Conservation (phyloP, 75 land plant species). For the Chamaecyparis obtusa region DNA sequence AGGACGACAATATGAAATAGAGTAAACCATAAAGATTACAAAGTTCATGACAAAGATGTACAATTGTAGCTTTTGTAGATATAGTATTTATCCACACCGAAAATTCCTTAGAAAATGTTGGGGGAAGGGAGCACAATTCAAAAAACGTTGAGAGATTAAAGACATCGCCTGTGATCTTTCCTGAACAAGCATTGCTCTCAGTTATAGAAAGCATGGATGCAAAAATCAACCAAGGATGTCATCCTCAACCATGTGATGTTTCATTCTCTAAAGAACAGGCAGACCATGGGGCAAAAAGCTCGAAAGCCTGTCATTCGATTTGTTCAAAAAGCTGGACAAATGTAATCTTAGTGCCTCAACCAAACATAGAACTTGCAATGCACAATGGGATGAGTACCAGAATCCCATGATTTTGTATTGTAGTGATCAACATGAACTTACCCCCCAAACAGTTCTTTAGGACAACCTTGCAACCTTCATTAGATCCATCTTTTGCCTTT, state of each 20-base stretch:
- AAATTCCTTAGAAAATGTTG: too few relatives aligned
- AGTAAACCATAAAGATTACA: not conserved
- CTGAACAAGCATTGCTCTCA: too few relatives aligned
- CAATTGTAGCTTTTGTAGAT: too few relatives aligned
- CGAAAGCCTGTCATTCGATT: not conserved
- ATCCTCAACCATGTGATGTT: too few relatives aligned
- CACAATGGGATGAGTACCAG: not conserved
- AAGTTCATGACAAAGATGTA: too few relatives aligned
- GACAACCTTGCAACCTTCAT: not conserved
- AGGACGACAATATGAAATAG: not conserved
- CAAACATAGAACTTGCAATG: not conserved
- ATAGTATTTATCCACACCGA: too few relatives aligned
- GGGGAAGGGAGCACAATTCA: too few relatives aligned
- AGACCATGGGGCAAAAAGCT: not conserved
- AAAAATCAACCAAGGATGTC: too few relatives aligned
- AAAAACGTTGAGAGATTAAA: too few relatives aligned
- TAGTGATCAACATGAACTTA: not conserved
- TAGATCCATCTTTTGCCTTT: not conserved
- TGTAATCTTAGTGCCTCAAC: not conserved
- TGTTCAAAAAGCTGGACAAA: not conserved
- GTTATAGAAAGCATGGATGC: too few relatives aligned
- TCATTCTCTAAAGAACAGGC: not conserved
- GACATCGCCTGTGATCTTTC: too few relatives aligned
- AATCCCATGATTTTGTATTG: not conserved
- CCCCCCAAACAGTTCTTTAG: not conserved